phyloP scores from a whole-genome alignment of 495 filamentous ascomycete genomes.

The Recurvomyces mirabilis region DNA sequence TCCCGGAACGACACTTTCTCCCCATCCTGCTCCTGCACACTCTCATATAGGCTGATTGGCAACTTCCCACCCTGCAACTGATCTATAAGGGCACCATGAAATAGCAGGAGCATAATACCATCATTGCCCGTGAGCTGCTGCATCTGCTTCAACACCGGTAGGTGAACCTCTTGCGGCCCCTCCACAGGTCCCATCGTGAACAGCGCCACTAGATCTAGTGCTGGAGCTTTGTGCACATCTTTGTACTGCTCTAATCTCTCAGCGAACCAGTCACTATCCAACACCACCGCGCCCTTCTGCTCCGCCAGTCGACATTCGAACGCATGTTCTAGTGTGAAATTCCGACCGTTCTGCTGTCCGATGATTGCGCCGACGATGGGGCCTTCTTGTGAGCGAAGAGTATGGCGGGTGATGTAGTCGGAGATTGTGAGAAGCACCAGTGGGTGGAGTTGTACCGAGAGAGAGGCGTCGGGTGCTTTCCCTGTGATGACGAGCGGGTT shows the following conservation, averaged over 20 bases:
- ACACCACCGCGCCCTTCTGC: constrained; percentile 37
- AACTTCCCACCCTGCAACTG: constrained; percentile 59
- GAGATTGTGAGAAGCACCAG: constrained; percentile 92
- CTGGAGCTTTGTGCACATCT: constrained; percentile 74
- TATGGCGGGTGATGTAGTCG: constrained; percentile 88
- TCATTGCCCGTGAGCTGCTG: constrained; percentile 60
- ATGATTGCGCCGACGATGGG: constrained; percentile 79
- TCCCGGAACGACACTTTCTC: constrained; percentile 64
- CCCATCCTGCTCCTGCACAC: constrained; percentile 56
- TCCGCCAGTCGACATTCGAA: constrained; percentile 62
- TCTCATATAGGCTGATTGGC: constrained; percentile 83
- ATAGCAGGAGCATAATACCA: constrained; percentile 73
- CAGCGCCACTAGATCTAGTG: constrained; percentile 87
- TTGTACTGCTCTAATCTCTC: constrained; percentile 74
- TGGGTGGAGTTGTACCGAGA: constrained; percentile 80
- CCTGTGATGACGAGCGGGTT: constrained; percentile 52
- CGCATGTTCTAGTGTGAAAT: constrained; percentile 83
- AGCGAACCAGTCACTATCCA: constrained; percentile 61
- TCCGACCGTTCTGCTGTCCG: constrained; percentile 80
- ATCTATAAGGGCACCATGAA: constrained; percentile 53
- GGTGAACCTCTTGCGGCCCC: constrained; percentile 54
- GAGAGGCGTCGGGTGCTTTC: constrained; percentile 63
- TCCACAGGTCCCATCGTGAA: constrained; percentile 70
- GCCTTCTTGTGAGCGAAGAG: constrained; percentile 57
- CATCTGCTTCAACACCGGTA: constrained; percentile 68